A percentile compares a stretch with the other conserved stretches of the same genome.
Evolutionary conservation across 495 filamentous ascomycete species (phyloP).

Genomic region (Melanomma pulvis-pyrius): DNA sequence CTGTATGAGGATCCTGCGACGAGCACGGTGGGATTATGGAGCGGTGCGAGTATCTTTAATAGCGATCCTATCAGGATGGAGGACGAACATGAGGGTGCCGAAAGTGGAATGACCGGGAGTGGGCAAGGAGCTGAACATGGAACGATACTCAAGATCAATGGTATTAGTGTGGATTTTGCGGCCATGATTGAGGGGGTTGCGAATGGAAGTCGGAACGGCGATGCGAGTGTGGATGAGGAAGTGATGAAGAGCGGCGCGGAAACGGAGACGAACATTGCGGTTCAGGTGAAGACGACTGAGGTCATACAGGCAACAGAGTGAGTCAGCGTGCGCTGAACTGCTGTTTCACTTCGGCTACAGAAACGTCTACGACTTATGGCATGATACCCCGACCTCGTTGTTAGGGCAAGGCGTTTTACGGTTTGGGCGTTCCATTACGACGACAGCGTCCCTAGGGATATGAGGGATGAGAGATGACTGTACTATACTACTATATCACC

Average conservation of each 20-base stretch:
- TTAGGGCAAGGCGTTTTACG: not conserved
- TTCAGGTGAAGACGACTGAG: not conserved
- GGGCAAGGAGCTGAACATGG: not conserved
- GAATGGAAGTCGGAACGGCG: not conserved
- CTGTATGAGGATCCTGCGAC: conserved; percentile 41
- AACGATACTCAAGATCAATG: conserved; percentile 11
- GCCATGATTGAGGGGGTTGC: conserved; percentile 33
- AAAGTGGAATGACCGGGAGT: not conserved
- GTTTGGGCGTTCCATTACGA: not conserved
- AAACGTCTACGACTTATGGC: too few relatives aligned
- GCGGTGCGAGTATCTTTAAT: conserved; percentile 30
- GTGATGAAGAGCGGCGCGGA: not conserved
- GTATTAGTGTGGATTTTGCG: conserved; percentile 18
- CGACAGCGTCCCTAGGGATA: not conserved
- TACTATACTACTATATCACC: not conserved
- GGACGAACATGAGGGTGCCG: not conserved
- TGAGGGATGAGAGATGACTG: not conserved
- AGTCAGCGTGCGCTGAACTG: too few relatives aligned
- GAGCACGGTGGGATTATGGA: conserved; percentile 35
- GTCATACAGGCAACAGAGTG: not conserved
- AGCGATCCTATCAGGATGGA: conserved; percentile 17
- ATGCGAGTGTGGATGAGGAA: not conserved
- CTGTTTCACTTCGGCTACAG: too few relatives aligned
- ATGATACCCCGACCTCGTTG: not conserved
- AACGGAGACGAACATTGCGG: not conserved